Percentiles rank a stretch among this genome's conserved stretches.
phyloP scores from a whole-genome alignment of 345 rosid genomes.

The Boechera retrofracta region DNA sequence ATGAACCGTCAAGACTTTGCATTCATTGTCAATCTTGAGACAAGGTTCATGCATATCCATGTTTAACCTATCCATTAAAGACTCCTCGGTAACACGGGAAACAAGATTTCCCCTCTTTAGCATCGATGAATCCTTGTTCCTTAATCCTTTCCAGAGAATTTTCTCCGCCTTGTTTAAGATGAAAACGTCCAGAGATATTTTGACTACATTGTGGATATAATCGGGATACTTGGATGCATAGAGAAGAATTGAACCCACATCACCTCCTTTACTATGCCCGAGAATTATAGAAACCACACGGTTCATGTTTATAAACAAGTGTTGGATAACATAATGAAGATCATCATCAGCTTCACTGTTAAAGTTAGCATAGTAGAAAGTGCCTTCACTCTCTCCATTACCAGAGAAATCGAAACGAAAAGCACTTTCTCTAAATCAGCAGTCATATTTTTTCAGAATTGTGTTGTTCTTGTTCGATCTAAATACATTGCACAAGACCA shows the following conservation, averaged over 20 bases:
- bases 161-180: neutral
- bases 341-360: neutral
- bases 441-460: neutral
- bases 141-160: neutral
- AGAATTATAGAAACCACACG: neutral
- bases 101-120: neutral
- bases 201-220: neutral
- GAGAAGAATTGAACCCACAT: neutral
- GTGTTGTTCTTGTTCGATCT: neutral
- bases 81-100: neutral
- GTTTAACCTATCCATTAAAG: slow-evolving; percentile 2
- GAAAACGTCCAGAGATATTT: neutral
- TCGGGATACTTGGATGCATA: neutral
- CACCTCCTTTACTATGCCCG: neutral
- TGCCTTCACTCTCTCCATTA: neutral
- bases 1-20: no score
- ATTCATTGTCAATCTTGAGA: no score
- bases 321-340: neutral
- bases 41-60: neutral
- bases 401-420: neutral
- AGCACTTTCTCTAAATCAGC: neutral
- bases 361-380: neutral
- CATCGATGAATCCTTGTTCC: neutral
- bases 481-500: neutral
- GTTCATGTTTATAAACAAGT: neutral